A percentile compares a stretch with the other conserved stretches of the same genome.
Conservation (phyloP, 345 rosid species). For the Linum lewisii region DNA sequence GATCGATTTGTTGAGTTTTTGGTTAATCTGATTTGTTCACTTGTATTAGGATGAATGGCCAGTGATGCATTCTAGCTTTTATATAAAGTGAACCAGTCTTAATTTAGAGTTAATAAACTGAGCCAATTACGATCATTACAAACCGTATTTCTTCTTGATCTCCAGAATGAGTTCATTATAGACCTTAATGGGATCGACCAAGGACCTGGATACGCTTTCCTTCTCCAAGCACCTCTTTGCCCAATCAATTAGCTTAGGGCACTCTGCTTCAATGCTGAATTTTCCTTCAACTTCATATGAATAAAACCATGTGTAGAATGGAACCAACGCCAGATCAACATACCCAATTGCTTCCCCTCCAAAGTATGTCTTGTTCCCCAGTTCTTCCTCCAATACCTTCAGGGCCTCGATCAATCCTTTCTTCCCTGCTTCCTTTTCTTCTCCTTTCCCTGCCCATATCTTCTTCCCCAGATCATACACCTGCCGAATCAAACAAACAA, state of each 20-base stretch:
- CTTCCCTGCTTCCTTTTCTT: conserved; percentile 2
- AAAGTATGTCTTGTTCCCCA: background rate
- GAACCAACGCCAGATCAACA: background rate
- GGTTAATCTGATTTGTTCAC: conserved; percentile 1
- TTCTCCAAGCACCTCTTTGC: conserved; percentile 4
- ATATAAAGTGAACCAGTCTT: too few relatives aligned
- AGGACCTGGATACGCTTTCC: conserved; percentile 1
- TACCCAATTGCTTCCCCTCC: background rate
- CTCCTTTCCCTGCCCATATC: background rate
- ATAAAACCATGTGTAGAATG: conserved; percentile 2
- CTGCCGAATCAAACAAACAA: background rate
- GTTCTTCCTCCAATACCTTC: background rate
- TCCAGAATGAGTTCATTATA: background rate
- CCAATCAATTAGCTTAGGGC: conserved; percentile 1
- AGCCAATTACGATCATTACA: too few relatives aligned
- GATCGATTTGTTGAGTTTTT: background rate
- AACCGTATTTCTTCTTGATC: background rate
- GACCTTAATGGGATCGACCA: background rate
- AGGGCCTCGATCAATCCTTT: background rate
- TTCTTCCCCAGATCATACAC: background rate
- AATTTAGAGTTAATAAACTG: too few relatives aligned
- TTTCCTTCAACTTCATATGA: background rate
- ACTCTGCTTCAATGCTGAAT: conserved; percentile 5
- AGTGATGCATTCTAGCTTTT: background rate
- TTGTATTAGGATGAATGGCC: conserved; percentile 1